Base-by-base conservation (phyloP, 2,329 filamentous ascomycete genomes). In the Colletotrichum siamense region DNA sequence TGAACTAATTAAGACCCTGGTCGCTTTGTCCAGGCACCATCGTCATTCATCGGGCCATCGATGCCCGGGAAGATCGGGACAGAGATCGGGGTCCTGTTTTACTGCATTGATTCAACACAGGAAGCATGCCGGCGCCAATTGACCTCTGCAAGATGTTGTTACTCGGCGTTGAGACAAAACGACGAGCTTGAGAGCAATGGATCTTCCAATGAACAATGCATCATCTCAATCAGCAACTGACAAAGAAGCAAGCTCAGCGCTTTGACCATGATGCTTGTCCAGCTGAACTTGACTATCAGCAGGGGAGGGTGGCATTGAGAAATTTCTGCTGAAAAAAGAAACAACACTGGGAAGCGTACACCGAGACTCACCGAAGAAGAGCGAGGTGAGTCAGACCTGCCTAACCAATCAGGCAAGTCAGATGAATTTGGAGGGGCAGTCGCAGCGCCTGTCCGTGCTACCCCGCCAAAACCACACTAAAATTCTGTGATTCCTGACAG, bases 401-500 rank as follows among this genome's bases (percentile, higher is more conserved):
- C 36, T 71, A 15, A 65, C 64, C 22, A 52, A n/a, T 74, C 36
- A 76, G 74, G 70, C 74, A 76, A 4, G 6, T 3, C 7, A 30
- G n/a, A 18, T n/a, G n/a, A 55, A 18, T 22, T 26, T 61, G 64
- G 61, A 77, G 75, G 75, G 74, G 74, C 74, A 72, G 30, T 72
- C 32, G 30, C 28, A 22, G 26, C n/a, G 57, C 18, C 69, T 57
- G 62, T 52, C 68, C 32, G 32, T 44, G 55, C 36, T 76, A 69
- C 76, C 69, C 76, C 75, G 68, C 69, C 69, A 73, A 55, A 49
- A 63, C 55, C 75, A 77, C 72, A 59, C 62, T 18, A 55, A 59
- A 71, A 72, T 67, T 69, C 55, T 76, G 65, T 61, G 69, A 68
- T 28, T 49, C 44, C 62, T 67, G 59, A 71, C 59, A 5, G 52